Evolutionary conservation across 495 filamentous ascomycete genomes (phyloP), one percentile per base, ranked within the genome.

Genomic region (Aspergillus carlsbadensis): DNA sequence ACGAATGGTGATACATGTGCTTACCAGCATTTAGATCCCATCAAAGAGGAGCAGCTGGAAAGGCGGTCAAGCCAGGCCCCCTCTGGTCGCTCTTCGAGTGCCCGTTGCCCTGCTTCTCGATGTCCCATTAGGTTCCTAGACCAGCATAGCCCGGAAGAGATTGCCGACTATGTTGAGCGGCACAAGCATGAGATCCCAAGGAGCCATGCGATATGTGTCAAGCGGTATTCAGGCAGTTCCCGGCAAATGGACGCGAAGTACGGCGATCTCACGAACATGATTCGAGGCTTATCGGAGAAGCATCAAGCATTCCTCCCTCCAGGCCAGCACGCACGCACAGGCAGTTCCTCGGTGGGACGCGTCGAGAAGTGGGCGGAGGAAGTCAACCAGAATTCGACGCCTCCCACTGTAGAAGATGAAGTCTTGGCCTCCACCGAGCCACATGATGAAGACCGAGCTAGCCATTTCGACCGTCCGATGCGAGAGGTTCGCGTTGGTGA

Each of bases 181-280:
- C 92, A 96, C 74, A 96, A 96, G 67, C 91, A 96, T 63, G 89
- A 96, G 60, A 83, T 96, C 24, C 92, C 92, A 3, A 79, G 92
- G 55, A 94, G 90, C 62, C 92, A 96, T 70, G 90, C 92, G 57
- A 84, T 96, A 17, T 96, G 92, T 66, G 88, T 96, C 52, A 83
- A 86, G 59, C 83, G 92, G 36, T 95, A 92, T 68, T 91, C 96
- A 67, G 83, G 81, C 65, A 92, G 92, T 65, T 84, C 88, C 24
- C 83, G 83, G 52, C 87, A 91, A 63, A 76, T 96, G 22, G 92
- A 96, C 65, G 89, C 88, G 37, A 96, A 96, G 62, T 96, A 96
- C 60, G 92, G 91, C 3, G 91, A 84, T 63, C 76, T 96, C 21
- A 90, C 87, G 54, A 92, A 80, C 71, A 96, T 96, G 91, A 92